A percentile compares a stretch with the other conserved stretches of the same genome.
Conservation (phyloP, 2,329 filamentous ascomycete species). For the Bipolaris gigantea region DNA sequence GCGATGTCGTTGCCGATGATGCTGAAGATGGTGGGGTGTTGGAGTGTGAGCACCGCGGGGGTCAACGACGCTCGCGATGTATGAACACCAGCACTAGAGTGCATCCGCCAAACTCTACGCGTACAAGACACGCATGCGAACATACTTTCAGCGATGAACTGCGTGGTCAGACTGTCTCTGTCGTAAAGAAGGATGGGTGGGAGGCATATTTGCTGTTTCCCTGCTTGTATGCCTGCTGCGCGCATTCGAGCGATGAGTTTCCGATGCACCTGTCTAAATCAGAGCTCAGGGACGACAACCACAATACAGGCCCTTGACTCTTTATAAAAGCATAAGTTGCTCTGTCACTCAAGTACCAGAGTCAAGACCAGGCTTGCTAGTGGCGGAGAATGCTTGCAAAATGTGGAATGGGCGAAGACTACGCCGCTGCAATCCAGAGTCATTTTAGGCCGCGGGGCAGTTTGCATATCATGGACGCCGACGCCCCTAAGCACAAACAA, state of each 20-base stretch:
- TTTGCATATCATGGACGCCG: not conserved
- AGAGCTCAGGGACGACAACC: not conserved
- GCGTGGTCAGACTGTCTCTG: not conserved
- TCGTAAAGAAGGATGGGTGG: not conserved
- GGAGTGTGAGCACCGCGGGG: not conserved
- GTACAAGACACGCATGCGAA: not conserved
- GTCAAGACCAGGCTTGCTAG: not conserved
- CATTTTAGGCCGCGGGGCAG: not conserved
- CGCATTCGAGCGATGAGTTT: not conserved
- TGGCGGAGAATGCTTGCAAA: not conserved
- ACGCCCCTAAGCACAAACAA: not conserved
- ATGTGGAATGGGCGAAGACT: not conserved
- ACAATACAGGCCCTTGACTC: not conserved
- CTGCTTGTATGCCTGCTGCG: not conserved
- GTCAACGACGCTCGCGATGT: slow-evolving; percentile 4
- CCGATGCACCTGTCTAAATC: not conserved
- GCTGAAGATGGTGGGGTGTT: not conserved
- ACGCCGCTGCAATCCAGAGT: not conserved
- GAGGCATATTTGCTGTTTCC: not conserved
- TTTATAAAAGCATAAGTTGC: not conserved
- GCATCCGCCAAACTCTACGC: not conserved
- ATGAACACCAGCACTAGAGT: not conserved
- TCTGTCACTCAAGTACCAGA: not conserved
- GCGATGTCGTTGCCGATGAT: not conserved
- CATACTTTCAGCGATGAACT: not conserved